Evolutionary conservation across 495 filamentous ascomycete species (phyloP).

Genomic region (Aspergillus sclerotiicarbonarius): DNA sequence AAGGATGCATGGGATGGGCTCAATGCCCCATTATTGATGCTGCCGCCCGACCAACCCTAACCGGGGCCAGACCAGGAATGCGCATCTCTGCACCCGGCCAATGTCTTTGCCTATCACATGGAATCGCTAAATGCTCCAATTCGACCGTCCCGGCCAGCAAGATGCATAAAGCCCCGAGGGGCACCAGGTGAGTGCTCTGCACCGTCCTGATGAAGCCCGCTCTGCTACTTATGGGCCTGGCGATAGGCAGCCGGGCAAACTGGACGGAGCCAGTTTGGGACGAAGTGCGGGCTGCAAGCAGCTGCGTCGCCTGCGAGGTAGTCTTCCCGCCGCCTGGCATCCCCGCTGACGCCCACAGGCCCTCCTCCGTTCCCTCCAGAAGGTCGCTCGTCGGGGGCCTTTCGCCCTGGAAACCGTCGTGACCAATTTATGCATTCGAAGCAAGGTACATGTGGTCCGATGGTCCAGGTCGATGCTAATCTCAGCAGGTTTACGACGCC

Average conservation of each 20-base stretch:
- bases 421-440: conserved; percentile 40
- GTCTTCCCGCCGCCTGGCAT: background rate
- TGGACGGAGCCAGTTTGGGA: background rate
- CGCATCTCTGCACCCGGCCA: no score
- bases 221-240: background rate
- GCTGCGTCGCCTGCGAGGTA: background rate
- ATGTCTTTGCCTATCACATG: no score
- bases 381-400: background rate
- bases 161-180: no score
- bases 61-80: no score
- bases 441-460: conserved; percentile 1
- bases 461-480: no score
- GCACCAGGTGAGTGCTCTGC: no score
- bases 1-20: no score
- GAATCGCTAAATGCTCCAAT: no score
- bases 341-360: background rate
- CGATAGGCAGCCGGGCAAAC: background rate
- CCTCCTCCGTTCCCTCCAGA: background rate
- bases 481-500: conserved; percentile 34
- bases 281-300: background rate
- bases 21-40: no score
- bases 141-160: no score
- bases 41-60: no score
- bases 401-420: background rate
- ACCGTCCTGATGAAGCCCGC: background rate